Percentiles rank a stretch among this genome's conserved stretches.
phyloP scores from a whole-genome alignment of 805 yeast genomes.

The Ogataea salicorniae region DNA sequence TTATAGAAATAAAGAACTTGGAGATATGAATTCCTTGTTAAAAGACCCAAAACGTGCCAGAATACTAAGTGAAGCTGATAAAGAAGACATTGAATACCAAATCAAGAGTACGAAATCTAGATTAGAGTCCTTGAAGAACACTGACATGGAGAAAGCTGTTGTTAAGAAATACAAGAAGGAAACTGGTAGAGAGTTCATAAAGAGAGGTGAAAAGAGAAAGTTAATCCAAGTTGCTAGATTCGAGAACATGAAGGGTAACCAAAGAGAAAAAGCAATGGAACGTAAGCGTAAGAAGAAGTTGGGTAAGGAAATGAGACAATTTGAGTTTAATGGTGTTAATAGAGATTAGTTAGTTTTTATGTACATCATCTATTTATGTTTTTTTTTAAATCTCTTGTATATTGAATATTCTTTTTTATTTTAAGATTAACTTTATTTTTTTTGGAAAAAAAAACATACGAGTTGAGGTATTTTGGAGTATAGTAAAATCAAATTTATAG shows the following conservation, averaged over 20 bases:
- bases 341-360: neutral
- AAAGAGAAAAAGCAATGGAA: constrained; percentile 78
- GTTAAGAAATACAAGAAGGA: constrained; percentile 52
- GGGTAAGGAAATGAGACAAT: constrained; percentile 68
- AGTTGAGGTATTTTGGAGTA: no score
- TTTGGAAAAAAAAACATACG: no score
- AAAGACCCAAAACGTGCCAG: constrained; percentile 46
- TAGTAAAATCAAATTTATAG: no score
- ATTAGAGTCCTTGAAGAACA: constrained; percentile 61
- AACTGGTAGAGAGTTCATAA: constrained; percentile 55
- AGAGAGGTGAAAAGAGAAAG: constrained; percentile 66
- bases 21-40: constrained; percentile 49
- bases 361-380: neutral
- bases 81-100: constrained; percentile 46
- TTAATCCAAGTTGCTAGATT: constrained; percentile 73
- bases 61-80: constrained; percentile 39
- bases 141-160: constrained; percentile 69
- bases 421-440: no score
- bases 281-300: constrained; percentile 81
- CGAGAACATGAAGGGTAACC: constrained; percentile 63
- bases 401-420: no score
- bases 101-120: constrained; percentile 64
- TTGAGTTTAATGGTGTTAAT: constrained; percentile 21
- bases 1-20: constrained; percentile 71
- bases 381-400: neutral